Evolutionary conservation across 2,329 filamentous ascomycete species (phyloP).

Genomic region (Fusarium incarnatum): DNA sequence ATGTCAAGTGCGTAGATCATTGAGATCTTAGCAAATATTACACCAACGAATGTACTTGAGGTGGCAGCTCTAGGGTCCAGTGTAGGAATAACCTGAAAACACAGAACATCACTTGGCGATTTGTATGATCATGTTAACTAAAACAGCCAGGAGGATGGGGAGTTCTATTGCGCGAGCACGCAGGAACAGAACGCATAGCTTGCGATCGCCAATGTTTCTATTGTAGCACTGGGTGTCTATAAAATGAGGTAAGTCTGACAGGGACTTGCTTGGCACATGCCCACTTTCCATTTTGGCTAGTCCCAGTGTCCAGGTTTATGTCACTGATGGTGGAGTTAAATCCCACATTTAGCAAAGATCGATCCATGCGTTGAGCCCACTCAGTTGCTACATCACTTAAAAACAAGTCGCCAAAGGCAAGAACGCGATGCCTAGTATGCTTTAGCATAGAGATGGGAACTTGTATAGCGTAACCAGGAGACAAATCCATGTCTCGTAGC

Average conservation of each 20-base stretch:
- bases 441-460: too few species aligned
- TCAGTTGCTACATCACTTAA: not conserved
- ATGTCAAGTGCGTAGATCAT: too few species aligned
- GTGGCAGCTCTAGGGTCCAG: too few species aligned
- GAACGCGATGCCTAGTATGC: too few species aligned
- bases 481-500: not conserved
- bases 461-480: too few species aligned
- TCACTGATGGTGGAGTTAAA: not conserved
- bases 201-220: not conserved
- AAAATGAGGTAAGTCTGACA: not conserved
- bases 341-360: not conserved
- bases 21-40: too few species aligned
- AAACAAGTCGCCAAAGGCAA: not conserved
- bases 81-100: not conserved
- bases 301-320: not conserved
- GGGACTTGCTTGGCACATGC: not conserved
- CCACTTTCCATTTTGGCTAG: not conserved
- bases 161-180: not conserved
- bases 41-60: too few species aligned
- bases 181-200: not conserved
- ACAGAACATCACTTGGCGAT: not conserved
- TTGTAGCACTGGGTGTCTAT: not conserved
- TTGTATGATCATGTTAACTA: not conserved
- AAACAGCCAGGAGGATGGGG: not conserved
- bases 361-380: not conserved